phyloP scores from a whole-genome alignment of 1,284 basidiomycete genomes.

The Irpex rosettiformis region DNA sequence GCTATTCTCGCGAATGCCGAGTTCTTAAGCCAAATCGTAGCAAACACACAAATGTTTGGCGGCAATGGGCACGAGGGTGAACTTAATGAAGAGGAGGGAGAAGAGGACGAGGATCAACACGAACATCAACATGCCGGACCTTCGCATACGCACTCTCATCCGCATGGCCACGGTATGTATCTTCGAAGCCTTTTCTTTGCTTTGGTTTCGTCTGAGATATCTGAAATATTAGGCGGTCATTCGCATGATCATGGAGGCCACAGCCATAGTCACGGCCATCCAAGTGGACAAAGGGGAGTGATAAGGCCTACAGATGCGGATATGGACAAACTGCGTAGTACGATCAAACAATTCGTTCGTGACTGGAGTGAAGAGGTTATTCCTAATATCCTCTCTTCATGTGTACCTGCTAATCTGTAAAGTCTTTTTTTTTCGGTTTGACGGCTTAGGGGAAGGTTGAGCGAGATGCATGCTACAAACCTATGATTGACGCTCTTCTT shows the following conservation, averaged over 20 bases:
- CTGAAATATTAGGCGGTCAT: slow-evolving; percentile 6
- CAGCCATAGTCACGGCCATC: slow-evolving; percentile 21
- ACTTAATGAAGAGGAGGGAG: slow-evolving; percentile 30
- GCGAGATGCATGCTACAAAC: slow-evolving; percentile 74
- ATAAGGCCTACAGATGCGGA: slow-evolving; percentile 62
- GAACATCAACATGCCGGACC: not conserved
- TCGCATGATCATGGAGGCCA: slow-evolving; percentile 15
- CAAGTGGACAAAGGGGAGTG: slow-evolving; percentile 22
- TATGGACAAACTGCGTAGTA: slow-evolving; percentile 87
- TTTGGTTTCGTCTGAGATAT: not conserved
- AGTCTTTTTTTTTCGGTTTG: not conserved
- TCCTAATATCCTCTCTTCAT: not conserved
- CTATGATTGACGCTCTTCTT: slow-evolving; percentile 74
- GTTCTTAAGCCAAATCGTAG: slow-evolving; percentile 64
- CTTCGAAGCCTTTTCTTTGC: not conserved
- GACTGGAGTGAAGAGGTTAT: slow-evolving; percentile 78
- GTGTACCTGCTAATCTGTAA: too few relatives aligned
- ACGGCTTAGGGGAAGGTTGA: slow-evolving; percentile 64
- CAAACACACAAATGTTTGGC: slow-evolving; percentile 74
- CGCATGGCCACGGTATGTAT: slow-evolving; percentile 3
- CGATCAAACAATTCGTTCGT: slow-evolving; percentile 85
- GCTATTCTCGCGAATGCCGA: slow-evolving; percentile 69
- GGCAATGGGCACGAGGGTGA: too few relatives aligned
- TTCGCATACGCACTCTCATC: not conserved
- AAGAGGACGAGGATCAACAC: slow-evolving; percentile 13